Evolutionary conservation across 257 asterid genomes (phyloP).

Genomic region (Knoxia roxburghii): DNA sequence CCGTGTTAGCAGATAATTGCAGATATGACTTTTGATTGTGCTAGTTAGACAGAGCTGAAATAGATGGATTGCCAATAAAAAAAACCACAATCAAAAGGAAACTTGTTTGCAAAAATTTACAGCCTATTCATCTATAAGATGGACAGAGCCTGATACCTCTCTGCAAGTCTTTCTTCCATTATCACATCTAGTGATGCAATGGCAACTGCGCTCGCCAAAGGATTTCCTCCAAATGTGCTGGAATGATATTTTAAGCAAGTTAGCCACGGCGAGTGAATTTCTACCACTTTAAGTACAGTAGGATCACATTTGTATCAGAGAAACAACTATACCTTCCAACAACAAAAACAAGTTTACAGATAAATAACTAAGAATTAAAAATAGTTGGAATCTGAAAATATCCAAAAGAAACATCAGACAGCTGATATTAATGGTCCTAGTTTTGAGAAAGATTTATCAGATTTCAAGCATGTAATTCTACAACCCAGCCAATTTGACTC

Average conservation of each 20-base stretch:
- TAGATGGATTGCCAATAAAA: neutral
- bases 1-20: neutral
- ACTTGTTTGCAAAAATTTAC: neutral
- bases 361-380: neutral
- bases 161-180: constrained; percentile 68
- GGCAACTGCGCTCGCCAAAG: constrained; percentile 95
- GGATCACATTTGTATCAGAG: neutral
- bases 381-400: neutral
- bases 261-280: neutral
- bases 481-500: neutral
- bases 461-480: neutral
- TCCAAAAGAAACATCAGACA: neutral
- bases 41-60: neutral
- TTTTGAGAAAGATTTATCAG: neutral
- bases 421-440: neutral
- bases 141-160: constrained; percentile 43
- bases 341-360: neutral
- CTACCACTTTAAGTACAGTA: neutral
- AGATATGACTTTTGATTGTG: neutral
- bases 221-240: constrained; percentile 98
- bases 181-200: constrained; percentile 80
- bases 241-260: constrained; percentile 8
- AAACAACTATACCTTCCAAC: neutral
- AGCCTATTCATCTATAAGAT: constrained; percentile 10
- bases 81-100: neutral